Evolutionary conservation across 345 rosid species (phyloP).

Genomic region (Arabis alpina): DNA sequence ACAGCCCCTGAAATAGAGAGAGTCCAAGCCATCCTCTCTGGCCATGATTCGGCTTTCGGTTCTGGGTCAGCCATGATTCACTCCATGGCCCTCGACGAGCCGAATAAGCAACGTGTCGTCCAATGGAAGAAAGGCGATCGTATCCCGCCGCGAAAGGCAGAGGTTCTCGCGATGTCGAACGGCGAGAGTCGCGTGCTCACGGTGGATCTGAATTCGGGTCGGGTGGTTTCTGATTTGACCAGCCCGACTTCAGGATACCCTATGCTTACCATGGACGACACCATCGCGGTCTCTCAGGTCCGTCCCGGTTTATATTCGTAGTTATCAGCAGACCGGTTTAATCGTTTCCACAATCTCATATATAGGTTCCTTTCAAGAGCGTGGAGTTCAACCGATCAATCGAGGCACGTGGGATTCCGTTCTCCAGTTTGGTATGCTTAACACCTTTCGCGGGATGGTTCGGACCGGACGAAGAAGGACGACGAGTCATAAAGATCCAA

Average conservation of each 20-base stretch:
- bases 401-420: slow-evolving; percentile 41
- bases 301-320: no score
- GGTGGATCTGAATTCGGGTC: slow-evolving; percentile 48
- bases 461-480: slow-evolving; percentile 56
- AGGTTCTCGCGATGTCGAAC: slow-evolving; percentile 38
- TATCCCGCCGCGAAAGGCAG: slow-evolving; percentile 52
- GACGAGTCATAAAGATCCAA: slow-evolving; percentile 48
- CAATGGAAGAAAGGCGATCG: slow-evolving; percentile 48
- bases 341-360: no score
- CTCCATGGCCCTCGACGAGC: slow-evolving; percentile 51
- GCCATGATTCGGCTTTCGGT: slow-evolving; percentile 27
- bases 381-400: slow-evolving; percentile 47
- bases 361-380: slow-evolving; percentile 41
- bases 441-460: slow-evolving; percentile 57
- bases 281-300: slow-evolving; percentile 33
- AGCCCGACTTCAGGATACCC: slow-evolving; percentile 54
- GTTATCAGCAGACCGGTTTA: no score
- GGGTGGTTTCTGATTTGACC: slow-evolving; percentile 37
- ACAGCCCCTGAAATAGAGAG: slow-evolving; percentile 52
- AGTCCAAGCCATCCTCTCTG: slow-evolving; percentile 47
- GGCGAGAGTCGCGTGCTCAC: slow-evolving; percentile 44
- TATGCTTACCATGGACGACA: slow-evolving; percentile 44
- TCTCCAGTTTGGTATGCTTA: slow-evolving; percentile 44
- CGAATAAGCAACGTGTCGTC: slow-evolving; percentile 50
- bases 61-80: slow-evolving; percentile 44